Evolutionary conservation across 371 early-diverging fungal genomes (phyloP).

Genomic region (Phascolomyces articulosus): DNA sequence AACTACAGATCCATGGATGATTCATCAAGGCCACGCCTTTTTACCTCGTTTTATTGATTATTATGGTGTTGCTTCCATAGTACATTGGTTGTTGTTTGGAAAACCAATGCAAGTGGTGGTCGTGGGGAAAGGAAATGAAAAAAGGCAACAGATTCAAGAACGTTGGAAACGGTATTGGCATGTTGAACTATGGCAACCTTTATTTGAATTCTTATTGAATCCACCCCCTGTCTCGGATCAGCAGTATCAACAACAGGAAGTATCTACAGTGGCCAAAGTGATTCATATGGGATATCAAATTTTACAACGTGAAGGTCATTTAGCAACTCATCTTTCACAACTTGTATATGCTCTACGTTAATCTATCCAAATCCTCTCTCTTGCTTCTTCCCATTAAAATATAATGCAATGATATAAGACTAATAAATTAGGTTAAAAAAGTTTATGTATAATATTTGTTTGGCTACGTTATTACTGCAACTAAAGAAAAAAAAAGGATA

Average conservation of each 20-base stretch:
- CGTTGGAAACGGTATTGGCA: conserved; percentile 51
- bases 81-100: conserved; percentile 41
- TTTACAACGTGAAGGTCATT: background rate
- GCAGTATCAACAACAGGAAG: too few species aligned
- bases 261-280: background rate
- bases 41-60: conserved; percentile 39
- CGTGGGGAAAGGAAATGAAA: background rate
- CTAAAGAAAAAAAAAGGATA: too few species aligned
- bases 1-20: conserved; percentile 15
- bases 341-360: too few species aligned
- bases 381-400: too few species aligned
- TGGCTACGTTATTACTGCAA: too few species aligned
- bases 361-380: too few species aligned
- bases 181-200: conserved; percentile 26
- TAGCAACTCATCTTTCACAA: background rate
- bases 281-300: background rate
- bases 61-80: conserved; percentile 43
- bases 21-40: conserved; percentile 19
- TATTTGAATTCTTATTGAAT: conserved; percentile 43
- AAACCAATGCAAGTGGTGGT: conserved; percentile 10
- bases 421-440: too few species aligned
- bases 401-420: too few species aligned
- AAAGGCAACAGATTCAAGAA: conserved; percentile 18
- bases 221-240: too few species aligned
- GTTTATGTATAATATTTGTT: too few species aligned